A percentile compares a stretch with the other conserved stretches of the same genome.
phyloP scores from a whole-genome alignment of 192 early-diverging fungal genomes.

The Umbelopsis sp. region DNA sequence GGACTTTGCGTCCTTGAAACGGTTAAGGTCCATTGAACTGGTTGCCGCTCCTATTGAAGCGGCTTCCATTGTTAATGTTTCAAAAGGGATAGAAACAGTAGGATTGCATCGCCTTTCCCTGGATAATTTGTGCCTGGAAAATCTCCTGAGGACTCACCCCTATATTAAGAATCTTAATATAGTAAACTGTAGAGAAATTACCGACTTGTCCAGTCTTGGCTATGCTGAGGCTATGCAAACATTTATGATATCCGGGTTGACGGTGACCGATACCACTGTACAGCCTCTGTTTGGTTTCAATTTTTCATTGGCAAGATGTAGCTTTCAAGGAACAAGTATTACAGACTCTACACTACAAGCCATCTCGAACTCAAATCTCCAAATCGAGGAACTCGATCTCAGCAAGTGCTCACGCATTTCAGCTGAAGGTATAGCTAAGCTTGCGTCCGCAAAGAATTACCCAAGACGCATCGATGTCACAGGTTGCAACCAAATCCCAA shows the following conservation, averaged over 20 bases:
- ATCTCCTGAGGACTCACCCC: not conserved
- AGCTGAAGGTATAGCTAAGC: not conserved
- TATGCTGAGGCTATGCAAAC: not conserved
- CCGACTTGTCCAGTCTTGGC: not conserved
- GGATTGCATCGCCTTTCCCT: not conserved
- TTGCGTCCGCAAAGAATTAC: not conserved
- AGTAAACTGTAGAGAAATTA: not conserved
- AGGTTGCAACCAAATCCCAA: not conserved
- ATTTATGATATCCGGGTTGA: not conserved
- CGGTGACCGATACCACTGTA: not conserved
- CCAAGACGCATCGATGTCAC: not conserved
- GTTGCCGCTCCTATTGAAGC: not conserved
- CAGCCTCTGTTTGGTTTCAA: not conserved
- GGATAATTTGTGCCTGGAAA: conserved; percentile 7
- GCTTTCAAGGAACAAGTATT: not conserved
- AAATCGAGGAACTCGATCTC: not conserved
- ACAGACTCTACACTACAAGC: not conserved
- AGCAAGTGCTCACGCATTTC: not conserved
- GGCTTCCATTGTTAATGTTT: not conserved
- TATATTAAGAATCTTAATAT: not conserved
- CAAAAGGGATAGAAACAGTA: not conserved
- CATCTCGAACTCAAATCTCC: not conserved
- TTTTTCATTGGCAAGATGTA: not conserved
- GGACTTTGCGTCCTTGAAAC: not conserved
- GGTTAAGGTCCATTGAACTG: not conserved